These are phyloP conservation scores for Leucosporidium scottii DNA, from an alignment of 768 basidiomycete species.

Conservation along the genomic window DNA sequence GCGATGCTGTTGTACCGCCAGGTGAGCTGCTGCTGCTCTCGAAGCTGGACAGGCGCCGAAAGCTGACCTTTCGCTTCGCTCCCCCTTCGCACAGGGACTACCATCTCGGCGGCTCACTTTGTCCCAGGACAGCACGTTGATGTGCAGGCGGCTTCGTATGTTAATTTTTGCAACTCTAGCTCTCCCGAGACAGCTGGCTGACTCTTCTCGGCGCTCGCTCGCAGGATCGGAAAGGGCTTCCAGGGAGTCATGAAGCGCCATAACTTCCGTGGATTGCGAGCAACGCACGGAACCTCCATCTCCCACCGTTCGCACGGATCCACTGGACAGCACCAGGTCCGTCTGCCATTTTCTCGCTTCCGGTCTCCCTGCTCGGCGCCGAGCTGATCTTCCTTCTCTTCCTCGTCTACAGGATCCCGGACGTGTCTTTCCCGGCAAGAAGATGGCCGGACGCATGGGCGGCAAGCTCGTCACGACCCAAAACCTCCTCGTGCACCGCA, in stretches of 20 bases:
- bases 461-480: slow-evolving; percentile 71
- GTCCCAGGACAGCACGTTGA: slow-evolving; percentile 96
- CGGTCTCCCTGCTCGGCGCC: not conserved
- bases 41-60: not conserved
- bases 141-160: slow-evolving; percentile 81
- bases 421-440: slow-evolving; percentile 91
- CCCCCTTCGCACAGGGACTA: slow-evolving; percentile 57
- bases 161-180: slow-evolving; percentile 31
- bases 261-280: slow-evolving; percentile 82
- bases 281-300: slow-evolving; percentile 91
- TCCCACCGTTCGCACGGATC: slow-evolving; percentile 90
- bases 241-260: slow-evolving; percentile 95
- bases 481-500: slow-evolving; percentile 78
- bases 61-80: not conserved
- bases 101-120: slow-evolving; percentile 83
- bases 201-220: not conserved
- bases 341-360: slow-evolving; percentile 33
- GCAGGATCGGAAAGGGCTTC: slow-evolving; percentile 92
- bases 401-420: slow-evolving; percentile 71
- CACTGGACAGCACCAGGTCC: slow-evolving; percentile 88
- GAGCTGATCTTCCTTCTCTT: slow-evolving; percentile 11
- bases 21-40: slow-evolving; percentile 51
- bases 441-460: slow-evolving; percentile 95
- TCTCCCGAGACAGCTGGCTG: not conserved
- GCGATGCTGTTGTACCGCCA: slow-evolving; percentile 81